Percentiles rank a stretch among this genome's conserved stretches.
phyloP scores from a whole-genome alignment of 2,329 filamentous ascomycete species.

The Pseudocercospora macadamiae region DNA sequence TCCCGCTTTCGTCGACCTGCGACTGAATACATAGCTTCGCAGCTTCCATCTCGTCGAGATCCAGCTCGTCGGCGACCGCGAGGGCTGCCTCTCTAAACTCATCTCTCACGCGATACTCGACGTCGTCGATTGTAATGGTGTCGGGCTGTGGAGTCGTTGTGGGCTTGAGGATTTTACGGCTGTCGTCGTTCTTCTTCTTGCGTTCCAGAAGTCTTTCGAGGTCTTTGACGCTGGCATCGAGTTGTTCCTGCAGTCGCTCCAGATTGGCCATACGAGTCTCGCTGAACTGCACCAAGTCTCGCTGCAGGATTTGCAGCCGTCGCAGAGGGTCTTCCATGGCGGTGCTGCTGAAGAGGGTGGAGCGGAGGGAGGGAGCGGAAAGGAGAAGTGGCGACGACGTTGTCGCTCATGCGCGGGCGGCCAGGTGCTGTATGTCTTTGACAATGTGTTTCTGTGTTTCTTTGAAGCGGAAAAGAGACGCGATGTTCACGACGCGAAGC shows the following conservation, averaged over 20 bases:
- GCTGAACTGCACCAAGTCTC: constrained; percentile 76
- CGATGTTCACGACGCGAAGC: not conserved
- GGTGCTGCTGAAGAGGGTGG: constrained; percentile 15
- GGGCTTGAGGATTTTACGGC: constrained; percentile 72
- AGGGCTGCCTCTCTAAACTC: constrained; percentile 83
- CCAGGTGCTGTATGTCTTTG: not conserved
- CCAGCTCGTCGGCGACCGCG: constrained; percentile 81
- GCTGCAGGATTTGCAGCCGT: constrained; percentile 80
- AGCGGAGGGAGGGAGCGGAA: not conserved
- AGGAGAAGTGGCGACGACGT: not conserved
- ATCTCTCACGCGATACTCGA: constrained; percentile 79
- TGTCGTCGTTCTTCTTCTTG: constrained; percentile 71
- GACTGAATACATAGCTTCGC: constrained; percentile 72
- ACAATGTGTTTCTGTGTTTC: not conserved
- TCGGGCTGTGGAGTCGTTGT: constrained; percentile 51
- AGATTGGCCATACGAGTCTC: constrained; percentile 71
- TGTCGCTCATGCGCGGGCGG: not conserved
- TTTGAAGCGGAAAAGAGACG: constrained; percentile 2
- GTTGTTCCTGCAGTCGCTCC: constrained; percentile 66
- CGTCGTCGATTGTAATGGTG: constrained; percentile 71
- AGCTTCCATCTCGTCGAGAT: constrained; percentile 87
- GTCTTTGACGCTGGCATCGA: constrained; percentile 68
- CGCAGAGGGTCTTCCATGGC: constrained; percentile 74
- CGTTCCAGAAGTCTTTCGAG: constrained; percentile 76
- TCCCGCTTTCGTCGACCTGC: constrained; percentile 62